Conservation (phyloP, 2,329 filamentous ascomycete genomes). For the Aspergillus latus region DNA sequence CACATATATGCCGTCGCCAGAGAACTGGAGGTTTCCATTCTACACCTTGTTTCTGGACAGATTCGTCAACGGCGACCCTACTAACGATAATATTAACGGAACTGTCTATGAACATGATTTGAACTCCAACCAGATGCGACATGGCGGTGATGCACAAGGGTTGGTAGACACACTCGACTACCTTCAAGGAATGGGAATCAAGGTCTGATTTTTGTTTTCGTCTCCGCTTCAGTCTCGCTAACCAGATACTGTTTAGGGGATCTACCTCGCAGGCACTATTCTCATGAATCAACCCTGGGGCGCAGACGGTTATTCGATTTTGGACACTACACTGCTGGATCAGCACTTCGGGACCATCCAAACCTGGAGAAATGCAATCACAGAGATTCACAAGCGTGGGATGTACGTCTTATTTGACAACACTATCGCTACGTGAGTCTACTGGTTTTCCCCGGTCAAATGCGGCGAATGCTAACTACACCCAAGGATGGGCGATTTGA, state of each 20-base stretch:
- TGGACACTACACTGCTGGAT: conserved; percentile 64
- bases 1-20: conserved; percentile 54
- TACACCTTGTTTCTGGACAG: conserved; percentile 65
- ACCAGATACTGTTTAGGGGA: conserved; percentile 40
- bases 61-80: conserved; percentile 64
- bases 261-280: conserved; percentile 64
- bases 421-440: conserved; percentile 60
- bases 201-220: conserved; percentile 41
- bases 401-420: conserved; percentile 69
- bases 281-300: conserved; percentile 67
- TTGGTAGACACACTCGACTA: conserved; percentile 63
- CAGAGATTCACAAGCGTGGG: conserved; percentile 59
- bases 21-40: conserved; percentile 65
- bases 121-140: conserved; percentile 61
- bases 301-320: conserved; percentile 59
- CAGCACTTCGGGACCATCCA: conserved; percentile 61
- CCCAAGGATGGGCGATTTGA: conserved; percentile 56
- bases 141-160: conserved; percentile 61
- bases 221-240: background rate
- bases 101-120: conserved; percentile 62
- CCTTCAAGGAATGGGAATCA: conserved; percentile 64
- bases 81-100: conserved; percentile 63
- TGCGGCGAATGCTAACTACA: background rate
- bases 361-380: conserved; percentile 58
- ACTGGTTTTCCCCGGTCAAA: background rate